Percentiles rank a stretch among this genome's conserved stretches.
Evolutionary conservation across 805 yeast genomes (phyloP).

Genomic region (Metschnikowia proteae): DNA sequence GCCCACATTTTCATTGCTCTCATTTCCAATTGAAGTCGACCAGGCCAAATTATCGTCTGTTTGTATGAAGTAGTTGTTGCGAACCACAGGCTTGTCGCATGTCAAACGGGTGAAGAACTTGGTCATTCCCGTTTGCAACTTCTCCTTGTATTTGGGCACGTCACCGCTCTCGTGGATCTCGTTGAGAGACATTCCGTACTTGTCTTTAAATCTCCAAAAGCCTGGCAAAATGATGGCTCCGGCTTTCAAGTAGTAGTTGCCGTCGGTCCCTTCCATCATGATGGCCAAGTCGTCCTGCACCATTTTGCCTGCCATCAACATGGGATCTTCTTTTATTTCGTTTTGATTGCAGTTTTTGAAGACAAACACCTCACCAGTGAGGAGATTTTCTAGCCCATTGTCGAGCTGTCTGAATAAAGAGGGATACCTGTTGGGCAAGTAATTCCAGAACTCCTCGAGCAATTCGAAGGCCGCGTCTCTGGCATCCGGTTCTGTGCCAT

Average conservation of each 20-base stretch:
- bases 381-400: conserved; percentile 47
- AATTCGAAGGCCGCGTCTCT: conserved; percentile 53
- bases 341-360: conserved; percentile 18
- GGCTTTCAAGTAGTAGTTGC: conserved; percentile 53
- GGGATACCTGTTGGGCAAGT: conserved; percentile 58
- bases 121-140: conserved; percentile 61
- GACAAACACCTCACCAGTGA: conserved; percentile 50
- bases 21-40: conserved; percentile 63
- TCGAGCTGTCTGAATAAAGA: conserved; percentile 43
- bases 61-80: conserved; percentile 65
- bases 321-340: conserved; percentile 45
- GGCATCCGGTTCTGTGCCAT: conserved; percentile 51
- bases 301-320: conserved; percentile 53
- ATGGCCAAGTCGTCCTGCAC: conserved; percentile 67
- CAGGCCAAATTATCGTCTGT: conserved; percentile 61
- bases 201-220: conserved; percentile 65
- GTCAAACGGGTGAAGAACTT: conserved; percentile 56
- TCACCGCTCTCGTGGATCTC: conserved; percentile 64
- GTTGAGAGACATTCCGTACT: conserved; percentile 50
- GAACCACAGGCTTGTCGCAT: conserved; percentile 59
- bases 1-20: conserved; percentile 47
- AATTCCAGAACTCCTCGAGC: conserved; percentile 49
- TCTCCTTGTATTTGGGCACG: conserved; percentile 60
- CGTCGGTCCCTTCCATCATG: conserved; percentile 57
- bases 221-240: conserved; percentile 67